Base-by-base conservation (phyloP, 1,284 basidiomycete genomes). In the Wallemia hederae region DNA sequence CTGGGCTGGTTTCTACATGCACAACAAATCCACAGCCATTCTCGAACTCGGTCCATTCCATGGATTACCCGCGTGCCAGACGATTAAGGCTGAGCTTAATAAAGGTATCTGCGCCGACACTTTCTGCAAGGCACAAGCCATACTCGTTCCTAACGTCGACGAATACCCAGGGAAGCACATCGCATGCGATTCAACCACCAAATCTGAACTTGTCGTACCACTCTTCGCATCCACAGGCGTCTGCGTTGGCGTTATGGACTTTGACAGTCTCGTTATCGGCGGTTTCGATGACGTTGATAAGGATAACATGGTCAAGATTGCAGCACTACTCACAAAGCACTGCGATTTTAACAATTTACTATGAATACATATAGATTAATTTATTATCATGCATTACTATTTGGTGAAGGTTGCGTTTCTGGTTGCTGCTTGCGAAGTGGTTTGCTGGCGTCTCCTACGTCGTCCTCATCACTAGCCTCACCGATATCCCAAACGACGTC, bases 1-100 rank as follows among this genome's bases (percentile, higher is more conserved):
- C 67, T 91, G 88, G 88, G 81, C 80, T 74, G 87, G 86, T 88
- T 90, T 92, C 72, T 91, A 92, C 72, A 71, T 90, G 61, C 71
- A 78, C 65, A 74, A 81, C 0, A 34, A 31, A 22, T 33, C 60
- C 59, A 49, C 63, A 58, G 60, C 49, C 65, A 63, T 64, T 11
- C 73, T 90, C 11, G 72, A 86, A 49, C 73, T 90, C 1, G 87
- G 83, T 0, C 87, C 88, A 0, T 92, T 89, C 71, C 82, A 80
- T 65, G 88, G 88, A 59, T 85, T 82, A 64, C 88, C 87, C 1
- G 87, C 88, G 0, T 91, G 87, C 69, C 83, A 87, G 64, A 78
- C 78, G 65, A 88, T 91, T 69, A 74, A 75, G 61, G 73, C 78
- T 29, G 68, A 74, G 1, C 74, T 76, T 1, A 77, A 75, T 1